Conservation (phyloP, 345 rosid genomes). For the Eucalyptus regnans region DNA sequence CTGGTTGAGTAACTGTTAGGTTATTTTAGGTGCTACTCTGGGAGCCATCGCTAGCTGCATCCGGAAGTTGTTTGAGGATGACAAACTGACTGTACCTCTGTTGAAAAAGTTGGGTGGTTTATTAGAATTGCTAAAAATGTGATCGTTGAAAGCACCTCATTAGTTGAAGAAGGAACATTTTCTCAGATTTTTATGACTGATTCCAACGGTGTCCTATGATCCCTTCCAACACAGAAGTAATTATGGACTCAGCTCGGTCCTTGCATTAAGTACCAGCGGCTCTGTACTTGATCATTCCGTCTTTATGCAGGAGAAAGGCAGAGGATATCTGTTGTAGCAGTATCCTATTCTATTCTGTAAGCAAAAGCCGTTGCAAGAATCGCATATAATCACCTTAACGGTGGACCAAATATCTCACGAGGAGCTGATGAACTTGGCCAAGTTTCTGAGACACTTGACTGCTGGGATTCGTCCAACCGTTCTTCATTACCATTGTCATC, state of each 20-base stretch:
- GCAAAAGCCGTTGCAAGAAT: not conserved
- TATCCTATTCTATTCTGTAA: not conserved
- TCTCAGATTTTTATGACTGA: too few species aligned
- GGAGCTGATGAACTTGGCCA: constrained; percentile 20
- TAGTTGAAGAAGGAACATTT: too few species aligned
- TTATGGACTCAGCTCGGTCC: not conserved
- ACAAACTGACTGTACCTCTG: not conserved
- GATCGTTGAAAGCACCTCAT: not conserved
- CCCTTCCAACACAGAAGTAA: not conserved
- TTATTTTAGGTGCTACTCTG: not conserved
- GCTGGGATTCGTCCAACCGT: constrained; percentile 17
- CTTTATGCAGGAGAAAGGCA: not conserved
- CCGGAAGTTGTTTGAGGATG: not conserved
- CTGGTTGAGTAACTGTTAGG: too few species aligned
- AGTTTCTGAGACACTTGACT: constrained; percentile 22
- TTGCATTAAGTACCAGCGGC: not conserved
- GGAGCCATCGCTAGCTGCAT: not conserved
- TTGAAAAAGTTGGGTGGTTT: not conserved
- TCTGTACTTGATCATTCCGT: not conserved
- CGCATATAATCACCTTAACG: not conserved
- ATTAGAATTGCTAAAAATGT: not conserved
- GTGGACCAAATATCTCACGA: not conserved
- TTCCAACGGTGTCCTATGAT: not conserved
- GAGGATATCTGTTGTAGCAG: not conserved
- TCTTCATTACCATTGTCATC: constrained; percentile 28